phyloP scores from a whole-genome alignment of 2,329 filamentous ascomycete species.

The Chalaropsis ovoidea region DNA sequence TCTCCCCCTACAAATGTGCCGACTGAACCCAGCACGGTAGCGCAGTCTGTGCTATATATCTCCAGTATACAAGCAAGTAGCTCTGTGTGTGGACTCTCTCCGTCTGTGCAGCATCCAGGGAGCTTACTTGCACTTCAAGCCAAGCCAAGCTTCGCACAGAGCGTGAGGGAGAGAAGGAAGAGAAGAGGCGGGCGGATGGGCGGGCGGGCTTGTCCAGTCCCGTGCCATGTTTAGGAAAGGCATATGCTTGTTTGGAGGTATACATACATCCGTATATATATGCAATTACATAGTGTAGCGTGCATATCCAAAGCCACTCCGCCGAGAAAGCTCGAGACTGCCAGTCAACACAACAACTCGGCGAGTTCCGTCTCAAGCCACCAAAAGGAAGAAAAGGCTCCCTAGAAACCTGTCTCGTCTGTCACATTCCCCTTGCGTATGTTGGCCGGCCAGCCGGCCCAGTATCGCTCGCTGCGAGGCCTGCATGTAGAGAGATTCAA shows the following conservation, averaged over 20 bases:
- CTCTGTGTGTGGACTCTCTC: neutral
- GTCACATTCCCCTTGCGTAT: neutral
- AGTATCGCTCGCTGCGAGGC: neutral
- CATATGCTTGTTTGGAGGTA: neutral
- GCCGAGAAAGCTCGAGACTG: too few species aligned
- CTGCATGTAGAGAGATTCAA: neutral
- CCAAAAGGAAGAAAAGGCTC: neutral
- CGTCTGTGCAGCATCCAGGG: neutral
- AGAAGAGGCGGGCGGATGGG: neutral
- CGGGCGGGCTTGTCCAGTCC: neutral
- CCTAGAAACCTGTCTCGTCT: neutral
- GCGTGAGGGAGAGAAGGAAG: neutral
- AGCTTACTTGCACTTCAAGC: neutral
- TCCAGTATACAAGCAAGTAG: too few species aligned
- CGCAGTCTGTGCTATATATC: too few species aligned
- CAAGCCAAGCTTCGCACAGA: slow-evolving; percentile 1
- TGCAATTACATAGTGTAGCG: too few species aligned
- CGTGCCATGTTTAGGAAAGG: neutral
- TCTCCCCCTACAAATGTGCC: too few species aligned
- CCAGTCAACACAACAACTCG: neutral
- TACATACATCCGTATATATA: too few species aligned
- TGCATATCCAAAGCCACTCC: too few species aligned
- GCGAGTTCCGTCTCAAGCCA: neutral
- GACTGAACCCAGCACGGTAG: too few species aligned
- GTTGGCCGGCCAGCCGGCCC: neutral